Evolutionary conservation across 495 filamentous ascomycete species (phyloP).

Genomic region (Penicillium herquei): DNA sequence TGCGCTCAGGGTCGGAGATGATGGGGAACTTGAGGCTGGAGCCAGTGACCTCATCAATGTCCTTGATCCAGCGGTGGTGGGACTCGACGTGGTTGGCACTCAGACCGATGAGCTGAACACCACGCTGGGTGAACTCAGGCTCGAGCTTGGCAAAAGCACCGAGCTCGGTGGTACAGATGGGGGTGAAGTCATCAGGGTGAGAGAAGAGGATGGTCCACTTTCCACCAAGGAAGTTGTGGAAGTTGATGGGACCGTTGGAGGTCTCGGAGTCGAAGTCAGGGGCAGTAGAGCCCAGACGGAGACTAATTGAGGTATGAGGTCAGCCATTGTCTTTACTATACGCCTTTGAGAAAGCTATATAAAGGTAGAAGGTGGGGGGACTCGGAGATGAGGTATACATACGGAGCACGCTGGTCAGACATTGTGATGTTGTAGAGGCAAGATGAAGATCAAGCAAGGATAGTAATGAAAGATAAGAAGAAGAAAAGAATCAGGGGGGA

Average conservation of each 20-base stretch:
- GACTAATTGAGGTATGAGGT: constrained; percentile 35
- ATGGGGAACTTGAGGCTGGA: constrained; percentile 63
- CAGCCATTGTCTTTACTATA: background rate
- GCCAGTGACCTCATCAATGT: constrained; percentile 61
- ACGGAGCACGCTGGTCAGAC: constrained; percentile 52
- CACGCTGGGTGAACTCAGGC: constrained; percentile 92
- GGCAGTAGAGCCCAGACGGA: constrained; percentile 86
- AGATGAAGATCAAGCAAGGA: background rate
- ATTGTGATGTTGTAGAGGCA: constrained; percentile 36
- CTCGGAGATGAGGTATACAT: constrained; percentile 23
- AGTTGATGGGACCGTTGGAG: constrained; percentile 87
- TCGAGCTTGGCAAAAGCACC: constrained; percentile 96
- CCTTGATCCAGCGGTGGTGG: constrained; percentile 61
- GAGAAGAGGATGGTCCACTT: constrained; percentile 97
- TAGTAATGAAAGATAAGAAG: constrained; percentile 1
- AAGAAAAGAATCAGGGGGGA: constrained; percentile 11
- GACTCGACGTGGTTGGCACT: constrained; percentile 59
- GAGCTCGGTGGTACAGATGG: constrained; percentile 98
- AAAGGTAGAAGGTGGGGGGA: background rate
- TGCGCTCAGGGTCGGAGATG: constrained; percentile 65
- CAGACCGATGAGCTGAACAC: constrained; percentile 93
- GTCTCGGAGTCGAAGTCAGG: constrained; percentile 94
- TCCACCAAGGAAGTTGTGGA: constrained; percentile 95
- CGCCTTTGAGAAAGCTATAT: background rate
- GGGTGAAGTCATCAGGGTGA: constrained; percentile 85